phyloP scores from a whole-genome alignment of 2,329 filamentous ascomycete genomes.

The Calonectria pseudoturangicola region DNA sequence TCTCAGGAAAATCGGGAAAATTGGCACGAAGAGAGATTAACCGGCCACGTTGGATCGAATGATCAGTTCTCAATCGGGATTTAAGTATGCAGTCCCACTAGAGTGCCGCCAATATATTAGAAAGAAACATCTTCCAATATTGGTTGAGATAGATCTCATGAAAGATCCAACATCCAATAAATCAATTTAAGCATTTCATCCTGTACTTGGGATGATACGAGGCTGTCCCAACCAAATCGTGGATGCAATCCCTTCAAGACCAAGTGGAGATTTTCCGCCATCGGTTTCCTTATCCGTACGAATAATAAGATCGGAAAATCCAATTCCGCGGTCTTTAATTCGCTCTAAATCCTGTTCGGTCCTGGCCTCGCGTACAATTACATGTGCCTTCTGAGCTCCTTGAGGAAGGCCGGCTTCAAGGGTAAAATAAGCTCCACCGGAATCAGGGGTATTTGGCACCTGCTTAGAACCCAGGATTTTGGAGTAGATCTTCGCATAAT shows the following conservation, averaged over 20 bases:
- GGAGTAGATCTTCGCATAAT: conserved; percentile 9
- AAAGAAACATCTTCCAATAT: no score
- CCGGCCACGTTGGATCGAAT: neutral
- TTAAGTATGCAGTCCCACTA: no score
- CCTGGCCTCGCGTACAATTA: neutral
- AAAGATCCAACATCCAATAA: no score
- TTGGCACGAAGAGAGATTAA: conserved; percentile 2
- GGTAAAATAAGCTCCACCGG: neutral
- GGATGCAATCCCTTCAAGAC: neutral
- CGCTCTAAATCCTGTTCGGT: neutral
- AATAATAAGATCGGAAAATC: conserved; percentile 16
- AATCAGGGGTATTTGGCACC: neutral
- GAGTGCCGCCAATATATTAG: no score
- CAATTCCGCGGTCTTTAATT: neutral
- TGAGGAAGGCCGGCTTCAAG: neutral
- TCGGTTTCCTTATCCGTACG: neutral
- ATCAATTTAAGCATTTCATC: no score
- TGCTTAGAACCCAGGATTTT: conserved; percentile 12
- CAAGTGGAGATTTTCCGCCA: neutral
- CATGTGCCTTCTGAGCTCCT: neutral
- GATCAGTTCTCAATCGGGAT: neutral
- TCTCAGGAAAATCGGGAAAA: neutral
- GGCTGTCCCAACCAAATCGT: neutral
- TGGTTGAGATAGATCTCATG: no score
- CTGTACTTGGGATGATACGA: neutral